Evolutionary conservation across 306 rosid genomes (phyloP).

Genomic region (Castanopsis chinensis): DNA sequence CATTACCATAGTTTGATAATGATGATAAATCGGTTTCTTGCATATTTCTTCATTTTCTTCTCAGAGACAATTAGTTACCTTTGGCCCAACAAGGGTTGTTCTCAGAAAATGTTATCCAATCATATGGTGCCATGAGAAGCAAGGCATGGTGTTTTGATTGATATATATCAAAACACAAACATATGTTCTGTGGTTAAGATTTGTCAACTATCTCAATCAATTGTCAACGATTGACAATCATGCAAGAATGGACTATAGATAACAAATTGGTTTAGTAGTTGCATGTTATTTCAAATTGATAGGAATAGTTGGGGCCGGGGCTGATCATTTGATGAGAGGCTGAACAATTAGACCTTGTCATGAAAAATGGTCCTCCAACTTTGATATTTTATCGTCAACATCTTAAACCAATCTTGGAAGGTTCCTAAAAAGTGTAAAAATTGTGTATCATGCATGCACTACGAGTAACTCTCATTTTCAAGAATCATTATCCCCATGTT

Average conservation of each 20-base stretch:
- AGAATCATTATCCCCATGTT: background rate
- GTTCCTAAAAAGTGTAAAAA: background rate
- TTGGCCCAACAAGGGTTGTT: background rate
- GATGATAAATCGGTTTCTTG: background rate
- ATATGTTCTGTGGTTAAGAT: no score
- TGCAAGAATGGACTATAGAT: background rate
- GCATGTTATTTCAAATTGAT: background rate
- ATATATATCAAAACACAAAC: no score
- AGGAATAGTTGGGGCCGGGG: background rate
- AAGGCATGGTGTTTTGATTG: no score
- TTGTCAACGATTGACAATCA: background rate
- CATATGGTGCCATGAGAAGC: no score
- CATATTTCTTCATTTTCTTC: background rate
- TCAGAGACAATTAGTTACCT: background rate
- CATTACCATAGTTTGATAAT: background rate
- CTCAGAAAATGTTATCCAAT: no score
- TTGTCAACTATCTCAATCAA: no score
- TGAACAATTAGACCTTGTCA: background rate
- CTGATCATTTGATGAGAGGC: background rate
- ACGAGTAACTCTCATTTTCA: background rate
- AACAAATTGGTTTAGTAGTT: background rate
- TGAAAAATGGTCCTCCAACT: slow-evolving; percentile 3
- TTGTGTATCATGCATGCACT: no score
- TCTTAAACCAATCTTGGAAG: slow-evolving; percentile 1
- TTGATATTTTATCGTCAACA: slow-evolving; percentile 5